phyloP scores from a whole-genome alignment of 371 early-diverging fungal genomes.

The Saksenaea vasiformis region DNA sequence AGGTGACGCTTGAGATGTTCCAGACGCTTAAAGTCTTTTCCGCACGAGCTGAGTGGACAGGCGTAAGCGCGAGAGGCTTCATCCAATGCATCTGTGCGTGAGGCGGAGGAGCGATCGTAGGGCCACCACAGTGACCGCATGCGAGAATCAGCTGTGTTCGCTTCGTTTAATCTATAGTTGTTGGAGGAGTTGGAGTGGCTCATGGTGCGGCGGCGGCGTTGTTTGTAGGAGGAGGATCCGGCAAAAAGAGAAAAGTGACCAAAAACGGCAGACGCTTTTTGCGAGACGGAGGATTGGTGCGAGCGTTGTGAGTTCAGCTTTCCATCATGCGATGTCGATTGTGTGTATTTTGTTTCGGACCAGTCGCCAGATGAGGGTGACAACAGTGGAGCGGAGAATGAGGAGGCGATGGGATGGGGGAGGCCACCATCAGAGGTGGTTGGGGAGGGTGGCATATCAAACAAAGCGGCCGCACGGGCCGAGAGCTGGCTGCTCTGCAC shows the following conservation, averaged over 20 bases:
- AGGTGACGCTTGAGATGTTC: conserved; percentile 87
- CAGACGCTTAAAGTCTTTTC: conserved; percentile 66
- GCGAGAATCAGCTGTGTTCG: not conserved
- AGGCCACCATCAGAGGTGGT: conserved; percentile 3
- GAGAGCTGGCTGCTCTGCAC: conserved; percentile 1
- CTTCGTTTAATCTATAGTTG: not conserved
- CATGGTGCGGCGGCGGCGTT: conserved; percentile 63
- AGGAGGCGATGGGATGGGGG: conserved; percentile 9
- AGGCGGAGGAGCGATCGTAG: not conserved
- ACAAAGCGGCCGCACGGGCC: conserved; percentile 2
- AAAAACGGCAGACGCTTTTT: conserved; percentile 46
- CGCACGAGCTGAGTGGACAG: conserved; percentile 48
- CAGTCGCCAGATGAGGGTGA: conserved; percentile 11
- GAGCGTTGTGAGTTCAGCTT: not conserved
- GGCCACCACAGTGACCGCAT: conserved; percentile 3
- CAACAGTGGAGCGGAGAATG: conserved; percentile 11
- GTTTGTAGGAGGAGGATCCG: conserved; percentile 73
- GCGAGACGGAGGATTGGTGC: conserved; percentile 5
- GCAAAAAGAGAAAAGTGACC: conserved; percentile 70
- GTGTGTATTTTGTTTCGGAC: conserved; percentile 4
- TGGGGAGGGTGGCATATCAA: not conserved
- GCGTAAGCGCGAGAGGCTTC: conserved; percentile 28
- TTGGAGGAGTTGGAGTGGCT: conserved; percentile 10
- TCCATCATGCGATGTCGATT: not conserved
- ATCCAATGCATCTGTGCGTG: not conserved